Percentiles rank a stretch among this genome's conserved stretches.
Evolutionary conservation across 2,329 filamentous ascomycete genomes (phyloP).

Genomic region (Fusarium chaquense): DNA sequence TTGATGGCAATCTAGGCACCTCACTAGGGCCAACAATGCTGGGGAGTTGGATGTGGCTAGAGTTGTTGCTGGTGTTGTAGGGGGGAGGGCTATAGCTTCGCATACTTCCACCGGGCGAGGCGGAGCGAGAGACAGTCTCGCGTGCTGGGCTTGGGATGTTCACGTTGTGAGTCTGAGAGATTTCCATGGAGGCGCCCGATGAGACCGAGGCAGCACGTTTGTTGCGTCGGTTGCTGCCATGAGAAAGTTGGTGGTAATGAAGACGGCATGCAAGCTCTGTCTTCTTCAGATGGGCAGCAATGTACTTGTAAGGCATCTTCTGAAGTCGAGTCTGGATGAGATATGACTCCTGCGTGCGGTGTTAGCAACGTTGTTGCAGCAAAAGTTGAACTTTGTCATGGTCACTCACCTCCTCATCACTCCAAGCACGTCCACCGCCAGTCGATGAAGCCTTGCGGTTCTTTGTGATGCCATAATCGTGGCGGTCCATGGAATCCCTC

Average conservation of each 20-base stretch:
- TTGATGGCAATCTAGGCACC: slow-evolving; percentile 68
- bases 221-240: slow-evolving; percentile 83
- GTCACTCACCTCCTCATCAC: slow-evolving; percentile 79
- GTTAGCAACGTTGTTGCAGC: slow-evolving; percentile 28
- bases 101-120: slow-evolving; percentile 61
- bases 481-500: slow-evolving; percentile 67
- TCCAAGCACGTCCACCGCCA: slow-evolving; percentile 84
- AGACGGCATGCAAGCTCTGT: slow-evolving; percentile 88
- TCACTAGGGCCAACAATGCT: slow-evolving; percentile 61
- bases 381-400: neutral
- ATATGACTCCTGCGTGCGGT: slow-evolving; percentile 75
- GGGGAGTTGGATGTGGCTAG: slow-evolving; percentile 62
- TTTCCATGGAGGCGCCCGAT: slow-evolving; percentile 66
- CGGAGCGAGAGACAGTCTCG: slow-evolving; percentile 62
- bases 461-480: slow-evolving; percentile 72
- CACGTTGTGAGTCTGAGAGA: slow-evolving; percentile 62
- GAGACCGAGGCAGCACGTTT: slow-evolving; percentile 80
- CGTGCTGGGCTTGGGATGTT: slow-evolving; percentile 64
- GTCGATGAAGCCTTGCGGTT: slow-evolving; percentile 76
- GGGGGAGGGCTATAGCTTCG: slow-evolving; percentile 60
- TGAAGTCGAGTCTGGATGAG: slow-evolving; percentile 85
- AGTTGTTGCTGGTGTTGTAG: slow-evolving; percentile 53
- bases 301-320: slow-evolving; percentile 93
- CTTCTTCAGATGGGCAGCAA: slow-evolving; percentile 86
- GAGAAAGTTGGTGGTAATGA: slow-evolving; percentile 87